Evolutionary conservation across 305 asterid species (phyloP).

Genomic region (Solanum chacoense): DNA sequence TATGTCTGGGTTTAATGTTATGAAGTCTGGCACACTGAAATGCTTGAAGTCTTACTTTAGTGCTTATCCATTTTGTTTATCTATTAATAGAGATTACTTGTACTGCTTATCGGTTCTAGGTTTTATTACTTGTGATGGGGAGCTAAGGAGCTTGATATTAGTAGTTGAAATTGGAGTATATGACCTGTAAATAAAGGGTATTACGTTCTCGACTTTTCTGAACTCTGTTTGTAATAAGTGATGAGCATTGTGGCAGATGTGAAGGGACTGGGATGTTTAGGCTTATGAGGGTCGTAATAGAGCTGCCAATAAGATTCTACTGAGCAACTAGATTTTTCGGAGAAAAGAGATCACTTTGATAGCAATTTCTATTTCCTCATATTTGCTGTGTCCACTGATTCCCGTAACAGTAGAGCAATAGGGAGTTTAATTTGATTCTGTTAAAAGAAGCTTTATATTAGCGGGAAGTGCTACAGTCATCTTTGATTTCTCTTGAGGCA

Average conservation of each 20-base stretch:
- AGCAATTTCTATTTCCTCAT: background rate
- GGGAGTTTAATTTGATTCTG: background rate
- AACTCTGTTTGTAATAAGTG: background rate
- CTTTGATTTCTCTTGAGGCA: background rate
- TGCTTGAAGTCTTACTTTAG: background rate
- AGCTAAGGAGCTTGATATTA: background rate
- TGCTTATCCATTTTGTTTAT: background rate
- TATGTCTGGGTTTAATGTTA: background rate
- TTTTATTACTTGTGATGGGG: background rate
- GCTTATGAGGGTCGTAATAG: background rate
- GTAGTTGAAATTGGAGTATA: background rate
- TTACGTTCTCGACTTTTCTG: background rate
- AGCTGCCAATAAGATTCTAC: background rate
- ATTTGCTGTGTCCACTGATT: background rate
- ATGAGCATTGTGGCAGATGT: background rate
- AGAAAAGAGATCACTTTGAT: background rate
- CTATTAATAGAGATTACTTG: background rate
- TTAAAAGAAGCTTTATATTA: background rate
- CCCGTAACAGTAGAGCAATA: background rate
- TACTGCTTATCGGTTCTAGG: background rate
- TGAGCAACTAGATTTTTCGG: background rate
- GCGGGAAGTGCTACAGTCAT: background rate
- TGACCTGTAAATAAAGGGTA: background rate
- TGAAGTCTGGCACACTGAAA: background rate
- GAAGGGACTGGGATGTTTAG: background rate